These are phyloP conservation scores for Ascodesmis nigricans DNA, from an alignment of 495 filamentous ascomycete species.

Conservation along the genomic window DNA sequence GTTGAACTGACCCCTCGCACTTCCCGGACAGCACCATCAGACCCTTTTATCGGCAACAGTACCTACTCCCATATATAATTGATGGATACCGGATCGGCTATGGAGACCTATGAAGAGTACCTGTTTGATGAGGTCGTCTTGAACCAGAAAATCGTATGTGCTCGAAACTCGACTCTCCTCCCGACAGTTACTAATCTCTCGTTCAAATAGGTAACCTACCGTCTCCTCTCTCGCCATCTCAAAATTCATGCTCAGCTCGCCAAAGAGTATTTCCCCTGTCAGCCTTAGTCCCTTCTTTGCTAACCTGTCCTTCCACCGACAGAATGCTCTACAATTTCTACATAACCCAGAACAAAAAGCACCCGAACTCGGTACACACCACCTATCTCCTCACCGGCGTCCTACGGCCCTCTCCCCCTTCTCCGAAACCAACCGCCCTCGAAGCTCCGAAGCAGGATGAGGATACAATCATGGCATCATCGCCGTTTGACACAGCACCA, in stretches of 20 bases:
- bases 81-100: no score
- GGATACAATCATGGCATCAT: constrained; percentile 57
- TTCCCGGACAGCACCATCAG: no score
- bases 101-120: constrained; percentile 38
- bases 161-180: no score
- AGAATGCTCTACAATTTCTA: constrained; percentile 90
- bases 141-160: constrained; percentile 54
- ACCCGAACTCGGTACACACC: constrained; percentile 48
- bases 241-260: constrained; percentile 63
- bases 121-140: constrained; percentile 55
- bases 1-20: no score
- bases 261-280: constrained; percentile 41
- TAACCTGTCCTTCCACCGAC: background rate
- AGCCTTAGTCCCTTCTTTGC: background rate
- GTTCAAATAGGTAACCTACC: constrained; percentile 52
- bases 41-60: no score
- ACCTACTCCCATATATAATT: no score
- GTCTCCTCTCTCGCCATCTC: constrained; percentile 51
- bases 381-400: constrained; percentile 67
- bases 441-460: constrained; percentile 30
- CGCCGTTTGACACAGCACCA: constrained; percentile 37
- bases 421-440: constrained; percentile 3
- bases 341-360: constrained; percentile 51
- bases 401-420: constrained; percentile 21
- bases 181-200: background rate